Evolutionary conservation across 2,329 filamentous ascomycete genomes (phyloP).

Genomic region (Sporothrix humicola): DNA sequence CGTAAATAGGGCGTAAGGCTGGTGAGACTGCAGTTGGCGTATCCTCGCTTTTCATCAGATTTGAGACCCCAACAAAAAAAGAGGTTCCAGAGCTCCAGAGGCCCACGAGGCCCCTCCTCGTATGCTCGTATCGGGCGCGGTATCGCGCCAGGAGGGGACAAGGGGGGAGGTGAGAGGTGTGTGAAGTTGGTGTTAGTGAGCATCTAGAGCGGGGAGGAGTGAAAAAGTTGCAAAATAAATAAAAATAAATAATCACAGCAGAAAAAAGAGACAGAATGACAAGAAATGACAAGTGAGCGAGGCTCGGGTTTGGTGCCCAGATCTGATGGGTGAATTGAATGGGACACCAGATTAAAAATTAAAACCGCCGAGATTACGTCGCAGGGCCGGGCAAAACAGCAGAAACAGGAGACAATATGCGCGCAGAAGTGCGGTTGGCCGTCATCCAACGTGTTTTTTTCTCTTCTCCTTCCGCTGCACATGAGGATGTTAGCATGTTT

Average conservation of each 20-base stretch:
- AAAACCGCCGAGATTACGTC: slow-evolving; percentile 18
- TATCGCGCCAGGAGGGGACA: background rate
- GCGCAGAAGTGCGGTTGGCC: background rate
- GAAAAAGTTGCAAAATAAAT: background rate
- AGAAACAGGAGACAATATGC: slow-evolving; percentile 9
- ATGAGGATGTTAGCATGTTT: too few species aligned
- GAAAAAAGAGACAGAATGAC: background rate
- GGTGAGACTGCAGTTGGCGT: slow-evolving; percentile 14
- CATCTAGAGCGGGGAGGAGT: background rate
- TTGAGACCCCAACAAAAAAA: too few species aligned
- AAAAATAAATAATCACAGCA: background rate
- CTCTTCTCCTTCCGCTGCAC: too few species aligned
- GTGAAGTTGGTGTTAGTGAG: background rate
- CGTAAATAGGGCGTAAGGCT: background rate
- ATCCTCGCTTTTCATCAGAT: background rate
- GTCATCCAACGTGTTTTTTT: background rate
- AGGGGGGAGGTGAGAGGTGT: background rate
- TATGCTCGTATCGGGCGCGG: background rate
- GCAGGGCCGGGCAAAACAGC: background rate
- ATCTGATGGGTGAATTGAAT: background rate
- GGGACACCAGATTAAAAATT: background rate
- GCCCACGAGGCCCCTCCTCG: background rate
- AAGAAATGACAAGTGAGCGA: background rate
- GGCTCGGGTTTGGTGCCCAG: background rate
- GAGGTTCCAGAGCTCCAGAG: too few species aligned